Percentiles rank a stretch among this genome's conserved stretches.
These are phyloP conservation scores for Tulasnella sp. DNA, from an alignment of 768 basidiomycete species.

Conservation along the genomic window DNA sequence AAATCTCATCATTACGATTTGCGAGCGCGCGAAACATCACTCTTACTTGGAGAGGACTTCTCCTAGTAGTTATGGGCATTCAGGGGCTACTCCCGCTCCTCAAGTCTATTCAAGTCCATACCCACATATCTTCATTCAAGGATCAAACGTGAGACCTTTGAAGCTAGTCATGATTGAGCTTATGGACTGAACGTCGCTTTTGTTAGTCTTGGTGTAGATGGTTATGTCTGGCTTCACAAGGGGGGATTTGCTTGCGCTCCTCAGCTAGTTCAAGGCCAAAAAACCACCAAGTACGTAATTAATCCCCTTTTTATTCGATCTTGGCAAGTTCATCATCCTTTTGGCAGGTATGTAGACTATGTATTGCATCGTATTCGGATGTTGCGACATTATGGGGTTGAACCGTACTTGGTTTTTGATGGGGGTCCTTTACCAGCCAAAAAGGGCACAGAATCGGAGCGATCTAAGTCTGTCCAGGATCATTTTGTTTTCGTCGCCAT, in stretches of 20 bases:
- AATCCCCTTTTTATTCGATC: not conserved
- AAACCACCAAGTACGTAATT: conserved; percentile 61
- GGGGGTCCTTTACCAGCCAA: conserved; percentile 94
- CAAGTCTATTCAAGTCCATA: conserved; percentile 72
- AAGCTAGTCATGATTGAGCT: not conserved
- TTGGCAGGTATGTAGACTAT: conserved; percentile 81
- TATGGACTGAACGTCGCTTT: not conserved
- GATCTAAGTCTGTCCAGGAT: conserved; percentile 35
- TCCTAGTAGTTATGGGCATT: conserved; percentile 75
- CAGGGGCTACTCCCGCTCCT: conserved; percentile 78
- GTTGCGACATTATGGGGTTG: conserved; percentile 68
- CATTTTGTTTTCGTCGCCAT: not conserved
- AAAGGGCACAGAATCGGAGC: conserved; percentile 70
- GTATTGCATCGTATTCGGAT: conserved; percentile 86
- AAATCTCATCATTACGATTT: too few relatives aligned
- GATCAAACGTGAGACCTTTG: conserved; percentile 45
- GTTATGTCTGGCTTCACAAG: conserved; percentile 86
- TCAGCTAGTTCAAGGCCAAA: conserved; percentile 74
- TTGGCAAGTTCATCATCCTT: not conserved
- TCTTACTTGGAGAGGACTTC: too few relatives aligned
- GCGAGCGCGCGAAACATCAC: too few relatives aligned
- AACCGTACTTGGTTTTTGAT: conserved; percentile 90
- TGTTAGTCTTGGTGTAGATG: conserved; percentile 67
- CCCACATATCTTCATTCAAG: conserved; percentile 65
- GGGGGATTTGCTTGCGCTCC: conserved; percentile 84